Evolutionary conservation across 257 asterid genomes (phyloP).

Genomic region (Solanum chmielewskii): DNA sequence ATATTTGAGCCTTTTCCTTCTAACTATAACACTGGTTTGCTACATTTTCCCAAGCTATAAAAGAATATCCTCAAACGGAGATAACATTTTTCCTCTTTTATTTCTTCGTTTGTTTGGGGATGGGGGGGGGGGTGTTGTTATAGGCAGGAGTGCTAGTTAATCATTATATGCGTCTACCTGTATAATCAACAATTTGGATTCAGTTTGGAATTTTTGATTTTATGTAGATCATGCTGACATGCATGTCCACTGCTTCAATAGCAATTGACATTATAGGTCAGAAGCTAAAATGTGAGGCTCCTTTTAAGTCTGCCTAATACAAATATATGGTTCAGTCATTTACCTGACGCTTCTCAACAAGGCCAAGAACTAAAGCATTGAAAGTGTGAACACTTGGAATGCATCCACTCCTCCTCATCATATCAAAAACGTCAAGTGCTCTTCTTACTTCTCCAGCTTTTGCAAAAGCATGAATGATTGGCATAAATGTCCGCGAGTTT

Average conservation of each 20-base stretch:
- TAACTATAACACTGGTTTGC: not conserved
- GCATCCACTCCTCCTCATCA: conserved; percentile 93
- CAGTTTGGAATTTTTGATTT: not conserved
- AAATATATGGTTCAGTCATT: not conserved
- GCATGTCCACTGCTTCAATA: not conserved
- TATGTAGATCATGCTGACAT: not conserved
- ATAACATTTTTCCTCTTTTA: not conserved
- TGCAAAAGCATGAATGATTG: conserved; percentile 80
- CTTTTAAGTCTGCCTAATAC: not conserved
- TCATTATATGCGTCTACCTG: not conserved
- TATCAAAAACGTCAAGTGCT: conserved; percentile 58
- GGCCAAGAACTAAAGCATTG: conserved; percentile 88
- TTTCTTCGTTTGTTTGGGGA: not conserved
- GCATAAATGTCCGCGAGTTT: conserved; percentile 77
- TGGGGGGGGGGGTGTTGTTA: not conserved
- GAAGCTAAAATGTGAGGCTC: not conserved
- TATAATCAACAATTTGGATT: not conserved
- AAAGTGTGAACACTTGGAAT: conserved; percentile 78
- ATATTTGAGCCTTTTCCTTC: not conserved
- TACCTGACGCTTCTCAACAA: conserved; percentile 87
- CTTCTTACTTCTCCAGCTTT: conserved; percentile 66
- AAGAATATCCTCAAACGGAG: not conserved
- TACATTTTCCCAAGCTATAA: not conserved
- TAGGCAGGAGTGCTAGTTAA: not conserved
- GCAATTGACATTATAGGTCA: not conserved